phyloP scores from a whole-genome alignment of 176 grass and related monocot genomes.

The Avena atlantica region DNA sequence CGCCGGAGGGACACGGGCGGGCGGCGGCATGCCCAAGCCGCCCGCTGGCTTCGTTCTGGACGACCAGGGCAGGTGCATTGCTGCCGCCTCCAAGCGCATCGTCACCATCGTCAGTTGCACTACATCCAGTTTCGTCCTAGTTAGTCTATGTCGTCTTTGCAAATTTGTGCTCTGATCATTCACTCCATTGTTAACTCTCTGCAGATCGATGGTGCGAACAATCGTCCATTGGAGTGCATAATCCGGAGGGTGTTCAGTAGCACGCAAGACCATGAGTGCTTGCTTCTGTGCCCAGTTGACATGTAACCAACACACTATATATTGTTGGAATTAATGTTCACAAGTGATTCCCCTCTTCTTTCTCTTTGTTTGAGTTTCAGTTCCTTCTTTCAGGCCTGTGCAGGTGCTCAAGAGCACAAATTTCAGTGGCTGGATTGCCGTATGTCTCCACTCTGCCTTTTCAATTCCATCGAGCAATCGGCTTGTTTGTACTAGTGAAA shows the following conservation, averaged over 20 bases:
- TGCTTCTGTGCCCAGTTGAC: constrained; percentile 93
- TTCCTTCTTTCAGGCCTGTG: constrained; percentile 72
- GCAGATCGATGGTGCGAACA: constrained; percentile 84
- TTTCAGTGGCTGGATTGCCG: constrained; percentile 82
- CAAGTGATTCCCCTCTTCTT: neutral
- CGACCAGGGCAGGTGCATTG: constrained; percentile 74
- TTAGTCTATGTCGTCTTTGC: neutral
- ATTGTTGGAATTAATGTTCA: neutral
- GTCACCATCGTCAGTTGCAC: constrained; percentile 59
- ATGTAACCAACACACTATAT: constrained; percentile 50
- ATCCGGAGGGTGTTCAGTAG: constrained; percentile 87
- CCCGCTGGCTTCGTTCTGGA: constrained; percentile 88
- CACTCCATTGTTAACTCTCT: neutral
- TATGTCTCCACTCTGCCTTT: constrained; percentile 43
- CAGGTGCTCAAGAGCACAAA: constrained; percentile 94
- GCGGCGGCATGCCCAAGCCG: constrained; percentile 79
- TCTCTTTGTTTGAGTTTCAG: neutral
- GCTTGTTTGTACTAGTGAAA: neutral
- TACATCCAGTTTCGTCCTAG: neutral
- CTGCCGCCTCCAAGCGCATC: constrained; percentile 74
- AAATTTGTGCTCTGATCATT: neutral
- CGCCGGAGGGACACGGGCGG: constrained; percentile 38
- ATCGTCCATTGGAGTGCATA: constrained; percentile 81
- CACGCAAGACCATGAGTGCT: constrained; percentile 75
- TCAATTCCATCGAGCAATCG: neutral